Conservation (phyloP, 2,329 filamentous ascomycete genomes). For the Diaporthe sp. region DNA sequence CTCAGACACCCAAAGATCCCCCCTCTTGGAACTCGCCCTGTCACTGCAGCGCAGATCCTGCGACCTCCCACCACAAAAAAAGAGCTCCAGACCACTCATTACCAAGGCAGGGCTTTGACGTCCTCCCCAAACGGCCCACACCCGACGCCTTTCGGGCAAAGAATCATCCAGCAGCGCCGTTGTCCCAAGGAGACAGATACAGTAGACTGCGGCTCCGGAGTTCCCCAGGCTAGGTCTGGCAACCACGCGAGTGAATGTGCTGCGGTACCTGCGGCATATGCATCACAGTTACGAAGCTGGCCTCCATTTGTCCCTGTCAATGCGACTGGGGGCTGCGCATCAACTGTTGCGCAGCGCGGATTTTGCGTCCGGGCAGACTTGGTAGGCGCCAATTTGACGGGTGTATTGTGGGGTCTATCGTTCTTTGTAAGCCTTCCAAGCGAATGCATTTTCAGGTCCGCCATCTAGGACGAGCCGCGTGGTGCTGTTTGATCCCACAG, state of each 20-base stretch:
- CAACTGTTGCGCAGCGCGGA: neutral
- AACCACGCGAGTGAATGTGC: neutral
- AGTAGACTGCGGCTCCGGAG: neutral
- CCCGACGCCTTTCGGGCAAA: slow-evolving; percentile 19
- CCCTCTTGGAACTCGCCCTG: neutral
- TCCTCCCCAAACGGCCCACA: neutral
- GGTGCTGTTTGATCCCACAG: slow-evolving; percentile 35
- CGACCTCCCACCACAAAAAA: neutral
- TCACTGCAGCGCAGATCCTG: slow-evolving; percentile 35
- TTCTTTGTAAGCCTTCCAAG: slow-evolving; percentile 8
- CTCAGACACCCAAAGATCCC: neutral
- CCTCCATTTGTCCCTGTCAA: neutral
- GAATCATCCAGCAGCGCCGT: neutral
- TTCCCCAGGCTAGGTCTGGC: neutral
- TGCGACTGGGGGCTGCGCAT: neutral
- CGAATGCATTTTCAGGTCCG: slow-evolving; percentile 22
- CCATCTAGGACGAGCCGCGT: slow-evolving; percentile 19
- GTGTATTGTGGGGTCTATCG: slow-evolving; percentile 23
- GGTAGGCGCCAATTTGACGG: neutral
- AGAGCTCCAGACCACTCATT: slow-evolving; percentile 7
- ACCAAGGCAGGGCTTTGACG: slow-evolving; percentile 26
- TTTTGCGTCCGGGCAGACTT: neutral
- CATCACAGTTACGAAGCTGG: slow-evolving; percentile 22
- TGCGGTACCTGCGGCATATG: slow-evolving; percentile 21
- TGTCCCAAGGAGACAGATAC: neutral